Percentiles rank a stretch among this genome's conserved stretches.
Conservation (phyloP, 345 rosid genomes). For the Melaleuca quinquenervia region DNA sequence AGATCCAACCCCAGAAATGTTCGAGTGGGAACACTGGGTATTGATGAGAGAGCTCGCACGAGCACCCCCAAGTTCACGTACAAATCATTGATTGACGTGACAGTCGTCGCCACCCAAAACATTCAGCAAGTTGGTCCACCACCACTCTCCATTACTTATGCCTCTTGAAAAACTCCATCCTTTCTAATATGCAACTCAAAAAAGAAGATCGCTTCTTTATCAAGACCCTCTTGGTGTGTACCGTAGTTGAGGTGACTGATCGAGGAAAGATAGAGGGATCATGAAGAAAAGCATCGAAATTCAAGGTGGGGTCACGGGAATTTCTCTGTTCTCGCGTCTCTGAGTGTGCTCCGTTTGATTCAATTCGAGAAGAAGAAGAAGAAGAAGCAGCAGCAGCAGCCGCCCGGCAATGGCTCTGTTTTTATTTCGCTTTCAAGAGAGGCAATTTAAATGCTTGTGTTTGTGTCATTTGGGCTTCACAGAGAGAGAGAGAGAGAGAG, state of each 20-base stretch:
- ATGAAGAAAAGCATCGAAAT: not conserved
- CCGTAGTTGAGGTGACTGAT: not conserved
- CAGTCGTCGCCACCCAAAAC: not conserved
- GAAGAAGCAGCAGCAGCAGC: not conserved
- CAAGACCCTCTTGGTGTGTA: not conserved
- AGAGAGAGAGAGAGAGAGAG: not conserved
- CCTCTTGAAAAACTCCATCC: not conserved
- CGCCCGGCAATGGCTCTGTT: not conserved
- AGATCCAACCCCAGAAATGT: not conserved
- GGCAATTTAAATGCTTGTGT: not conserved
- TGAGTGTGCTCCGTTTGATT: not conserved
- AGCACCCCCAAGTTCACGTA: not conserved
- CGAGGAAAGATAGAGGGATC: not conserved
- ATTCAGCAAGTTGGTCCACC: not conserved
- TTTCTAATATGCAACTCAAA: not conserved
- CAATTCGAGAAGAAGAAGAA: not conserved
- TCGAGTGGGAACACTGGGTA: not conserved
- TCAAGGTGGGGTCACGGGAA: not conserved
- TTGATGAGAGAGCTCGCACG: not conserved
- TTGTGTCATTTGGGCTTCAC: not conserved
- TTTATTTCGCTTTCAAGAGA: not conserved
- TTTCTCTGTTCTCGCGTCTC: not conserved
- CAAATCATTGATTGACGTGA: not conserved
- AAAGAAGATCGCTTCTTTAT: not conserved
- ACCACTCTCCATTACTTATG: not conserved